Base-by-base conservation (phyloP, 352 stramenopile genomes). In the Globisporangium sylvaticum region DNA sequence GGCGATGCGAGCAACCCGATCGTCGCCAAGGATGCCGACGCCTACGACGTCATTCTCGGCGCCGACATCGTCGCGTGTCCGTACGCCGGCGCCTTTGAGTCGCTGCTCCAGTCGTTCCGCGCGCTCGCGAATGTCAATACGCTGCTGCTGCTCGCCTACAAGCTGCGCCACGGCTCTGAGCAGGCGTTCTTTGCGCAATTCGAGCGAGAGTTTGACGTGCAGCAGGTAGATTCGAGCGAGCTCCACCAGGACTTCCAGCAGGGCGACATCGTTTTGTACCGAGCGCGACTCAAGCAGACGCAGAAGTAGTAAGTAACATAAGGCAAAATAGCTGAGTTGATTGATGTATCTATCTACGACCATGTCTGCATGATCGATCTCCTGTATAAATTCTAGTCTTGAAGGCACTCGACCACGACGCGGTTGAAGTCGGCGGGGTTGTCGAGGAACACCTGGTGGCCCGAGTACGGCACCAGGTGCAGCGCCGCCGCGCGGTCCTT, bases 391-490 rank as follows among this genome's bases (percentile, higher is more conserved):
- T n/a, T n/a, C 55, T 42, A 37, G 15, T 62, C 46, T 15, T 59
- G 15, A 20, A 84, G 58, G 9, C 64, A 71, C 57, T 89, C 73
- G 46, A 92, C 77, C 15, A 95, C 72, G 57, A 80, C 61, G 18
- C 64, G 71, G 65, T 87, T 95, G 55, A 95, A 94, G 25, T 80
- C 82, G 0, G 72, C 62, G 3, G 87, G 83, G 61, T 93, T 95
- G 63, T 95, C 87, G 27, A 95, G 64, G 60, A 95, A 94, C 64
- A 94, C 84, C 79, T 94, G 87, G 52, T 95, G 87, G 32, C 84
- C 87, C 29, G 78, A 78, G 53, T 78, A 79, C 37, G 81, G 80
- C 39, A 95, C 79, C 61, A 80, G 75, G 52, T 87, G 76, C n/a
- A 95, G 71, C 50, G 79, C 69, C 32, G 84, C 77, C 10, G 65